phyloP scores from a whole-genome alignment of 225 moss, liverwort and hornwort genomes.

The Pseudisothecium myosuroides region DNA sequence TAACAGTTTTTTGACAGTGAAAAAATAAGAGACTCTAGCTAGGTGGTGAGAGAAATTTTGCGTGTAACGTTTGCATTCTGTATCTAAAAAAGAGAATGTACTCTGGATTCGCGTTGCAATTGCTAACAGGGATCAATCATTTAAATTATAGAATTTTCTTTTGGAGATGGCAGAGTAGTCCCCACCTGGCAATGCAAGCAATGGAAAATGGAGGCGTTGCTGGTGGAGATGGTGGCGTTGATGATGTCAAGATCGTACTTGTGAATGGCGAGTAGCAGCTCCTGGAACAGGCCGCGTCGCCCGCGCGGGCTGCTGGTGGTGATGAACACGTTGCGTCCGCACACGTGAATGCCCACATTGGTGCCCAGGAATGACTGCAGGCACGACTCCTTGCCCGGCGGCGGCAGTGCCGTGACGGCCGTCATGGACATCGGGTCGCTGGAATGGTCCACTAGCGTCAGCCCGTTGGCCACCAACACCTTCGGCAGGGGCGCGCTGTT shows the following conservation, averaged over 20 bases:
- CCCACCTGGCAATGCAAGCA: conserved; percentile 84
- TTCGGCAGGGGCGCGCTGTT: background rate
- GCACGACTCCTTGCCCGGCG: conserved; percentile 55
- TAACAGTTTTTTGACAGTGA: background rate
- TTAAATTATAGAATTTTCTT: too few relatives aligned
- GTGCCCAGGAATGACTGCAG: conserved; percentile 75
- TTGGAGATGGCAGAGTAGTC: background rate
- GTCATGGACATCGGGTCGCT: conserved; percentile 25
- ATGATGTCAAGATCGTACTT: conserved; percentile 75
- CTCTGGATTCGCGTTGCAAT: background rate
- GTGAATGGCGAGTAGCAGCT: conserved; percentile 69
- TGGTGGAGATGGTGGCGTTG: conserved; percentile 92
- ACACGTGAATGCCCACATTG: conserved; percentile 88
- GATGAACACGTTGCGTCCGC: conserved; percentile 85
- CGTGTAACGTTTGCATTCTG: background rate
- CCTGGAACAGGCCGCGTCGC: conserved; percentile 57
- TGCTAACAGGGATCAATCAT: background rate
- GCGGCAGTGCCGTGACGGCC: conserved; percentile 35
- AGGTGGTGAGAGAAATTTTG: background rate
- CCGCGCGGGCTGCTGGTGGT: conserved; percentile 91
- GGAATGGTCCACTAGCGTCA: conserved; percentile 36
- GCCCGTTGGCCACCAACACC: conserved; percentile 11
- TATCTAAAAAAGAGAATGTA: background rate
- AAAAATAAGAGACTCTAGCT: background rate
- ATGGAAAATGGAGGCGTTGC: conserved; percentile 72